A percentile compares a stretch with the other conserved stretches of the same genome.
These are phyloP conservation scores for Picea abies DNA, from an alignment of 83 land plant species.

Conservation along the genomic window DNA sequence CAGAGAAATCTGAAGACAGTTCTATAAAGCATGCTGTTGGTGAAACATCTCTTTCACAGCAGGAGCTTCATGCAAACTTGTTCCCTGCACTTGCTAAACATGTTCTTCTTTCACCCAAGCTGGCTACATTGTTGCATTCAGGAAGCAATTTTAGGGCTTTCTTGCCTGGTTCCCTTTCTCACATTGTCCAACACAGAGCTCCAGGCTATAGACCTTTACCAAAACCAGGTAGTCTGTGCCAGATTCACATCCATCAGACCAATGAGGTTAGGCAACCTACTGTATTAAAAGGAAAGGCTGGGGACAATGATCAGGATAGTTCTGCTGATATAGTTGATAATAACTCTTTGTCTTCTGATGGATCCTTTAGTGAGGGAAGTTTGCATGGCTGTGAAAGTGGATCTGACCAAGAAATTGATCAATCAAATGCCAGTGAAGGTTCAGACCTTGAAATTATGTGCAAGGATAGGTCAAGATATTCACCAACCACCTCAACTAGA, in stretches of 20 bases:
- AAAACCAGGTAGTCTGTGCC: conserved; percentile 58
- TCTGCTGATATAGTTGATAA: conserved; percentile 6
- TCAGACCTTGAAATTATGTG: not conserved
- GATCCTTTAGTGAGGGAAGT: conserved; percentile 11
- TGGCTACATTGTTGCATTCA: conserved; percentile 22
- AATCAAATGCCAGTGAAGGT: not conserved
- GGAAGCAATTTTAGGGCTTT: conserved; percentile 46
- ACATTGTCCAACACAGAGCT: conserved; percentile 93
- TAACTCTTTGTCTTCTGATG: not conserved
- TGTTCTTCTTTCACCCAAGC: conserved; percentile 24
- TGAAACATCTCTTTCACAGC: not conserved
- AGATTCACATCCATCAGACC: conserved; percentile 14
- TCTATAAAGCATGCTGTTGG: not conserved
- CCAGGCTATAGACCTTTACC: conserved; percentile 93
- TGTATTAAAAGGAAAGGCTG: not conserved
- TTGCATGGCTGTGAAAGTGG: conserved; percentile 9
- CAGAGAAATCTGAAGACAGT: not conserved
- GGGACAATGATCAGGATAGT: not conserved
- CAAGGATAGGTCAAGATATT: not conserved
- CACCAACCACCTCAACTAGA: not conserved
- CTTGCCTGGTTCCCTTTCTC: conserved; percentile 97
- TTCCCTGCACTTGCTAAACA: conserved; percentile 26
- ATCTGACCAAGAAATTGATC: conserved; percentile 2
- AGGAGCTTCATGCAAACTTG: conserved; percentile 6
- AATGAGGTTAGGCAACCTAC: conserved; percentile 9